phyloP scores from a whole-genome alignment of 202 grass and related monocot species.

The Saccharum hybrid region DNA sequence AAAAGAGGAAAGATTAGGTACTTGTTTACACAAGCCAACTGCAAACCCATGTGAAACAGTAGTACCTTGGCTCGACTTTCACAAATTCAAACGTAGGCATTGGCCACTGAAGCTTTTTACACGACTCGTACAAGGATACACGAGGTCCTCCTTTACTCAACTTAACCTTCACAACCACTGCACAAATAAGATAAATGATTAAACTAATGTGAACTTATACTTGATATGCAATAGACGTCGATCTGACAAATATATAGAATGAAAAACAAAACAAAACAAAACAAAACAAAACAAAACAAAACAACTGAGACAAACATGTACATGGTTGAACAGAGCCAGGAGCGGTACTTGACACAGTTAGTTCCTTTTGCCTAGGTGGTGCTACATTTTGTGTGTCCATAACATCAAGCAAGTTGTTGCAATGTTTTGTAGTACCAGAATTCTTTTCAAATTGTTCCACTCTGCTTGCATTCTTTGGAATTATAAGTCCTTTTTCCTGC shows the following conservation, averaged over 20 bases:
- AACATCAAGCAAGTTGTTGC: slow-evolving; percentile 38
- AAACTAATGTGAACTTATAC: background rate
- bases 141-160: slow-evolving; percentile 87
- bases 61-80: slow-evolving; percentile 64
- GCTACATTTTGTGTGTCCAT: slow-evolving; percentile 51
- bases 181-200: slow-evolving; percentile 43
- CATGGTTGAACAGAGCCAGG: slow-evolving; percentile 48
- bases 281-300: too few species aligned
- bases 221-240: slow-evolving; percentile 20
- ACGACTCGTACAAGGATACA: slow-evolving; percentile 63
- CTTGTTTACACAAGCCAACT: slow-evolving; percentile 26
- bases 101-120: slow-evolving; percentile 79
- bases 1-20: slow-evolving; percentile 33
- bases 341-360: slow-evolving; percentile 11
- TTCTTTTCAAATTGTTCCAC: slow-evolving; percentile 44
- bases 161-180: slow-evolving; percentile 70
- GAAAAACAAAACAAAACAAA: slow-evolving; percentile 22
- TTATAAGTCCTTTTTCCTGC: slow-evolving; percentile 62
- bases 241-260: slow-evolving; percentile 2
- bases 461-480: slow-evolving; percentile 58
- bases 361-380: slow-evolving; percentile 32
- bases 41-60: slow-evolving; percentile 12
- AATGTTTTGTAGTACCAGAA: slow-evolving; percentile 31
- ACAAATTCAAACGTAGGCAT: slow-evolving; percentile 69
- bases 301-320: slow-evolving; percentile 25